Evolutionary conservation across 2,329 filamentous ascomycete genomes (phyloP).

Genomic region (Diaporthe vaccinii): DNA sequence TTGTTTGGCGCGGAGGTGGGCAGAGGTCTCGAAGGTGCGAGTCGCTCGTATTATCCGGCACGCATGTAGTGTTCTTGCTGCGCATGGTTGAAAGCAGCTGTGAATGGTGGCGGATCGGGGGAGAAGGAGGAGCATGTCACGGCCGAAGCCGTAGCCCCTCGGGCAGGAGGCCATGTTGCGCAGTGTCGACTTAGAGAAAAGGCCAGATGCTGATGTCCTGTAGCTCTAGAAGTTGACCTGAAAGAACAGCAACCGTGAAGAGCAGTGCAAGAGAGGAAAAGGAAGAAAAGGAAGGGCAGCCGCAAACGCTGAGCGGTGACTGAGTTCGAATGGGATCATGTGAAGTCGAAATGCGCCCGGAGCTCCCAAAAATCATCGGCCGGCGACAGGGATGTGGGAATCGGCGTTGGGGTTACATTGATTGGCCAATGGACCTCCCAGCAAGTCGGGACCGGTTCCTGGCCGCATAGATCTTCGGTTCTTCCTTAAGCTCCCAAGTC

Average conservation of each 20-base stretch:
- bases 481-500: not conserved
- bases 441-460: not conserved
- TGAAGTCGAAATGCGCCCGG: conserved; percentile 29
- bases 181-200: not conserved
- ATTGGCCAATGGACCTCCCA: conserved; percentile 26
- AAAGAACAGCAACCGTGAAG: not conserved
- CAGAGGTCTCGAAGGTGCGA: conserved; percentile 39
- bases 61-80: conserved; percentile 23
- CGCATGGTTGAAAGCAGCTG: conserved; percentile 33
- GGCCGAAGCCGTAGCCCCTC: conserved; percentile 48
- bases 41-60: conserved; percentile 28
- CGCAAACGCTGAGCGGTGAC: not conserved
- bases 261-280: not conserved
- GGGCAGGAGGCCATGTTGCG: conserved; percentile 53
- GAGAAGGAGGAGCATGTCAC: conserved; percentile 44
- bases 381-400: conserved; percentile 28
- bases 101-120: conserved; percentile 41
- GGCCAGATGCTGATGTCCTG: not conserved
- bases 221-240: not conserved
- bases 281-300: not conserved
- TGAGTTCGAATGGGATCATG: not conserved
- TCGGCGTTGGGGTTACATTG: conserved; percentile 16
- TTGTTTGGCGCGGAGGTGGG: conserved; percentile 32
- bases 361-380: conserved; percentile 34
- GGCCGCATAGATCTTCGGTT: not conserved